phyloP scores from a whole-genome alignment of 768 basidiomycete species.

The Pulveroboletus sp. region DNA sequence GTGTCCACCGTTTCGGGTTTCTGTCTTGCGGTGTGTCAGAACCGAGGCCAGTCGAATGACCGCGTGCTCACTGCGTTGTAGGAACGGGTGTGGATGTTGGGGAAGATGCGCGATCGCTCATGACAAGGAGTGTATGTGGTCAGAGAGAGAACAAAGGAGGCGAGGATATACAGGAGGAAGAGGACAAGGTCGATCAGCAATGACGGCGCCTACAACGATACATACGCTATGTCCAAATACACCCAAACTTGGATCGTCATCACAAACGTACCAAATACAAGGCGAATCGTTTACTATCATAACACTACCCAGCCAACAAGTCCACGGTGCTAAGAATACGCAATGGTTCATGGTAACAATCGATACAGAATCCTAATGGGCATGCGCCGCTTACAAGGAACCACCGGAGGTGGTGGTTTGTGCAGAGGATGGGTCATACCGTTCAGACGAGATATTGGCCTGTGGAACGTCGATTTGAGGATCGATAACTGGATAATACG shows the following conservation, averaged over 20 bases:
- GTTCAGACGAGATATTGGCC: constrained; percentile 31
- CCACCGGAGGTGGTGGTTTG: constrained; percentile 5
- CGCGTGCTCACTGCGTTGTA: constrained; percentile 14
- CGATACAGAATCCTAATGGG: not conserved
- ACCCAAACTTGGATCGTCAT: constrained; percentile 17
- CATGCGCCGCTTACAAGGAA: constrained; percentile 10
- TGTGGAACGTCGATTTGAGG: constrained; percentile 32
- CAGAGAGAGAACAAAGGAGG: not conserved
- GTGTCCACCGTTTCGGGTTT: not conserved
- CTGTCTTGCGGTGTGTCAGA: constrained; percentile 15
- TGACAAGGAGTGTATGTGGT: constrained; percentile 29
- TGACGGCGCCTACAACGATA: too few relatives aligned
- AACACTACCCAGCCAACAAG: not conserved
- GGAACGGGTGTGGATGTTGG: not conserved
- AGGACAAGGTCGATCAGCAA: too few relatives aligned
- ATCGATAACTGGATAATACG: constrained; percentile 40
- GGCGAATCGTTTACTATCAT: not conserved
- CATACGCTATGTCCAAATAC: constrained; percentile 17
- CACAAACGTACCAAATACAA: constrained; percentile 6
- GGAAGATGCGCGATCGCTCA: constrained; percentile 21
- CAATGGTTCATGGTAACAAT: not conserved
- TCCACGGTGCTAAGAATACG: not conserved
- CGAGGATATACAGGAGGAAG: too few relatives aligned
- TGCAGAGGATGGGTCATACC: constrained; percentile 26
- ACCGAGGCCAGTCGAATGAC: not conserved